Conservation (phyloP, 495 filamentous ascomycete species). For the Lasiosphaeris hirsuta region DNA sequence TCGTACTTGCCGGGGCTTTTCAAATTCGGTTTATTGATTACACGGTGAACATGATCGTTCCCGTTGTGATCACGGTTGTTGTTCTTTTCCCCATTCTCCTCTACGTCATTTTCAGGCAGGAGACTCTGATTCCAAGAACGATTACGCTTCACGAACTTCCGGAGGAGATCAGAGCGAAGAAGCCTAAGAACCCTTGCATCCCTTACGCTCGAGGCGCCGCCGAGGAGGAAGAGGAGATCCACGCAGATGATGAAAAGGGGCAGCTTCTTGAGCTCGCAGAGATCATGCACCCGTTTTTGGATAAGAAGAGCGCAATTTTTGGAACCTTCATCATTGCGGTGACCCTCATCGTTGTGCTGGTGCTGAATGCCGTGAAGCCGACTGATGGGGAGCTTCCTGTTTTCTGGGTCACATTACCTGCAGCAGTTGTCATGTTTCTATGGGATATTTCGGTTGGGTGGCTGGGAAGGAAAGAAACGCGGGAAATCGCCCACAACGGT, state of each 20-base stretch:
- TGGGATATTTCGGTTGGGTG: constrained; percentile 60
- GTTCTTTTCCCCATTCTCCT: constrained; percentile 62
- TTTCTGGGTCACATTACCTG: constrained; percentile 60
- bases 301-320: constrained; percentile 58
- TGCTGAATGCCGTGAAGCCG: constrained; percentile 53
- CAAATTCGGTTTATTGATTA: constrained; percentile 63
- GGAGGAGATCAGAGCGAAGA: constrained; percentile 48
- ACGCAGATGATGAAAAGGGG: constrained; percentile 43
- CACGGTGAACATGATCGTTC: constrained; percentile 68
- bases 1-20: constrained; percentile 68
- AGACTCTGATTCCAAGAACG: constrained; percentile 56
- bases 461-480: constrained; percentile 54
- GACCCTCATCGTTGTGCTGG: constrained; percentile 57
- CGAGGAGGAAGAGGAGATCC: constrained; percentile 49
- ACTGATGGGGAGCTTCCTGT: constrained; percentile 46
- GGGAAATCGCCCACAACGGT: constrained; percentile 55
- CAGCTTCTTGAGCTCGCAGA: constrained; percentile 59
- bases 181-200: constrained; percentile 65
- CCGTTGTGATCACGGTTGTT: constrained; percentile 59
- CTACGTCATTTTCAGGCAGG: constrained; percentile 60
- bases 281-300: constrained; percentile 68
- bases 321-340: constrained; percentile 59
- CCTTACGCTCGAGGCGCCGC: constrained; percentile 55
- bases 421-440: constrained; percentile 58
- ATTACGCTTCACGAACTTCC: constrained; percentile 65